Percentiles rank a stretch among this genome's conserved stretches.
phyloP scores from a whole-genome alignment of 1,284 basidiomycete genomes.

The Naganishia cerealis region DNA sequence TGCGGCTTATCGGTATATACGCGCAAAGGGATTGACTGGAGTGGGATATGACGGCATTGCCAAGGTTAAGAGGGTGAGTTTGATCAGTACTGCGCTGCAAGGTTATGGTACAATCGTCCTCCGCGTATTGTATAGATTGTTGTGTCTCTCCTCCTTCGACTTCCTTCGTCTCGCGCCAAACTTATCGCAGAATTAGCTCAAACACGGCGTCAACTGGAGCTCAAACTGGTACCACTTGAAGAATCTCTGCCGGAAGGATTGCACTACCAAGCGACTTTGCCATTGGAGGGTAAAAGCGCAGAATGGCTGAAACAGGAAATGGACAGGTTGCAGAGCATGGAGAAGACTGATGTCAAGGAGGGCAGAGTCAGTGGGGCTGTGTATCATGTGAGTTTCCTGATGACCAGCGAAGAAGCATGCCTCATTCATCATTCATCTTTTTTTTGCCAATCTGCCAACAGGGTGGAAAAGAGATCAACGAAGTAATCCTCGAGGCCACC shows the following conservation, averaged over 20 bases:
- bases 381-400: conserved; percentile 65
- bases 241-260: conserved; percentile 60
- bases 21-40: conserved; percentile 65
- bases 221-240: conserved; percentile 59
- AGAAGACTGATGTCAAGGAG: conserved; percentile 54
- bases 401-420: background rate
- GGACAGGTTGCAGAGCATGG: conserved; percentile 76
- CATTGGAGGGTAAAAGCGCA: conserved; percentile 65
- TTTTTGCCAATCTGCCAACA: conserved; percentile 56
- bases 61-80: conserved; percentile 42
- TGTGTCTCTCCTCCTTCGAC: conserved; percentile 64
- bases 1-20: conserved; percentile 67
- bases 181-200: conserved; percentile 70
- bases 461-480: conserved; percentile 75
- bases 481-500: conserved; percentile 54
- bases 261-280: conserved; percentile 59
- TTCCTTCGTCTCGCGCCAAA: conserved; percentile 68
- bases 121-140: conserved; percentile 44
- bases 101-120: background rate
- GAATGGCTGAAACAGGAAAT: conserved; percentile 79
- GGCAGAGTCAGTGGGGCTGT: conserved; percentile 85
- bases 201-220: conserved; percentile 66
- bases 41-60: conserved; percentile 40
- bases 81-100: background rate
- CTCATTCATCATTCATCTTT: background rate